Base-by-base conservation (phyloP, 1,284 basidiomycete species). In the Ganoderma meredithae region DNA sequence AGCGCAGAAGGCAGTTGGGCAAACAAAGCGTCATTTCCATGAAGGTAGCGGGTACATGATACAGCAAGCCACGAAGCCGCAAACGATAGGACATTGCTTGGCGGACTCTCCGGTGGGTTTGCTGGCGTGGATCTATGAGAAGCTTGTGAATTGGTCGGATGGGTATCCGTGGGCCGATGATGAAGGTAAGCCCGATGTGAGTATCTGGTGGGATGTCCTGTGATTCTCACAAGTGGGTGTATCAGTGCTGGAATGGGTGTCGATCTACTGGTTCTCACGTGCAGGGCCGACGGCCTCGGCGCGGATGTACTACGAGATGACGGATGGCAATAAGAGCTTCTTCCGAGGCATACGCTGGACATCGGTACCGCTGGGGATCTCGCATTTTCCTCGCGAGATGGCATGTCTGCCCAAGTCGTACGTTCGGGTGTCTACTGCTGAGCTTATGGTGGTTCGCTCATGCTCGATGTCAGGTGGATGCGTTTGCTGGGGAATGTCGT, bases 51-150 rank as follows among this genome's bases (percentile, higher is more conserved):
- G 79, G 2, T 82, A 82, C 60, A 67, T 62, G 31, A 44, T 41
- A 3, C 72, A 77, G 62, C 81, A 81, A 59, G 59, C 77, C 9
- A 83, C 80, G 22, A 71, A 76, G 66, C 82, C 80, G 3, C 81
- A 83, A 68, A 83, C 82, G 1, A 64, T 83, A 15, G 83, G 81
- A 3, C 81, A 90, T 71, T 76, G 80, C 7, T 78, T 90, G 2
- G 77, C 84, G 0, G 88, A 90, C 71, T 88, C 86, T n/a, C 89
- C 89, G 4, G 80, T 52, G 12, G 47, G 47, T 22, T 10, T 52
- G 22, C 22, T 52, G 47, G 47, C 47, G 47, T 52, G 47, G 47
- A 52, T 52, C 25, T 52, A 52, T 25, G 47, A 52, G 47, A 52
- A 52, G 22, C 47, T 52, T 13, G 83, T 17, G 87, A 84, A 0